Conservation (phyloP, 2,329 filamentous ascomycete species). For the Fusarium burgessii region DNA sequence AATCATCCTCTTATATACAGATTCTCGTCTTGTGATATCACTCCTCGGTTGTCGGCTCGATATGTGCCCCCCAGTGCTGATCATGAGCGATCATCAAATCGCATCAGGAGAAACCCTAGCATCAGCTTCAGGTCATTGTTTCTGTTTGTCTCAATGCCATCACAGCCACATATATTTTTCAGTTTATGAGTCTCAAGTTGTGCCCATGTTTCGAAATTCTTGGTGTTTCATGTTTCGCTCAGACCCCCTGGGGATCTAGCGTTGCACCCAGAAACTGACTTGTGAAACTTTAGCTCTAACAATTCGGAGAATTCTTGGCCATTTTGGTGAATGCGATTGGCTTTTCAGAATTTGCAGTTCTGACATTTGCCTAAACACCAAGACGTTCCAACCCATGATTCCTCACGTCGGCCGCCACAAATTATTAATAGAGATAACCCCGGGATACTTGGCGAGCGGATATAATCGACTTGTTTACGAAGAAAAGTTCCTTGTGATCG, state of each 20-base stretch:
- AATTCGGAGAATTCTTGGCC: not conserved
- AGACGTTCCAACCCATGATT: not conserved
- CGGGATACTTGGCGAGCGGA: not conserved
- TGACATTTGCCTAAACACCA: not conserved
- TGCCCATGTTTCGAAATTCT: conserved; percentile 15
- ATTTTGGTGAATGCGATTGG: conserved; percentile 14
- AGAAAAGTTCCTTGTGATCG: not conserved
- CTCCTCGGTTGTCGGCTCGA: not conserved
- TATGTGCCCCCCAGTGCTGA: not conserved
- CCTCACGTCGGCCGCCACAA: not conserved
- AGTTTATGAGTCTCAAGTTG: not conserved
- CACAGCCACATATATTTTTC: not conserved
- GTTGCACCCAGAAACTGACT: not conserved
- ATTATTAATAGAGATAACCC: not conserved
- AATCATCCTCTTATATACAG: conserved; percentile 1
- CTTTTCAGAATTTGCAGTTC: not conserved
- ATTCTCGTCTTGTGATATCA: no score
- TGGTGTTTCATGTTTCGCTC: conserved; percentile 29
- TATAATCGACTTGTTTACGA: not conserved
- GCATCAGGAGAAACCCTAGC: not conserved
- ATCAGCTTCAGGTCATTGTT: conserved; percentile 20
- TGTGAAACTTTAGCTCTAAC: conserved; percentile 6
- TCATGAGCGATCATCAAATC: not conserved
- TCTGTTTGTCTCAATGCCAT: conserved; percentile 1
- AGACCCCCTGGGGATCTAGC: conserved; percentile 2